Evolutionary conservation across 208 protist species (phyloP).

Genomic region (Trypanosoma mega): DNA sequence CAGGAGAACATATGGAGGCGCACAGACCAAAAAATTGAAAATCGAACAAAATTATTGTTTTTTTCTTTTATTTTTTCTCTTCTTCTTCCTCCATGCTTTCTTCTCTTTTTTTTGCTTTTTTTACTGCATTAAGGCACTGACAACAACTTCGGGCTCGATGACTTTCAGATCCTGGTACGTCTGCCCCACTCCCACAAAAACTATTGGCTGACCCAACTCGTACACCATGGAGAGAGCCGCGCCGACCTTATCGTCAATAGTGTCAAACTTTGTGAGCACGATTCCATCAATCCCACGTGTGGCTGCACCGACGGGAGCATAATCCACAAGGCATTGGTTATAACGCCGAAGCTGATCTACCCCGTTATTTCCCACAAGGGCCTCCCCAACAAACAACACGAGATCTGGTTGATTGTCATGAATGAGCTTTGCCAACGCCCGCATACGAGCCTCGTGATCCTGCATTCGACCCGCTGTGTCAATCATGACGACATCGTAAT

Average conservation of each 20-base stretch:
- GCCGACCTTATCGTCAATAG: slow-evolving; percentile 99
- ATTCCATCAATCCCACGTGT: slow-evolving; percentile 98
- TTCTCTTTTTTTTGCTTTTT: not conserved
- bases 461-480: slow-evolving; percentile 99
- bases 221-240: slow-evolving; percentile 99
- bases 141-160: slow-evolving; percentile 95
- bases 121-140: slow-evolving; percentile 93
- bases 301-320: slow-evolving; percentile 63
- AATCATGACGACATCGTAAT: slow-evolving; percentile 97
- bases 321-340: slow-evolving; percentile 95
- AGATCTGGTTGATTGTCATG: slow-evolving; percentile 97
- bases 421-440: slow-evolving; percentile 96
- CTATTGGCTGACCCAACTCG: slow-evolving; percentile 98
- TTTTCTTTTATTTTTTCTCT: slow-evolving; percentile 11
- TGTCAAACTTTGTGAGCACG: slow-evolving; percentile 99
- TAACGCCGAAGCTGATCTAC: slow-evolving; percentile 99
- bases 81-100: not conserved
- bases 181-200: slow-evolving; percentile 99
- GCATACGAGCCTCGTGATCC: slow-evolving; percentile 99
- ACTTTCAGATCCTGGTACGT: slow-evolving; percentile 97
- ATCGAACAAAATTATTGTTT: slow-evolving; percentile 3
- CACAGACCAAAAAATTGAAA: not conserved
- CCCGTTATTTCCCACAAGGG: slow-evolving; percentile 99
- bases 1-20: no score
- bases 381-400: slow-evolving; percentile 99